phyloP scores from a whole-genome alignment of 345 rosid species.

The Brassica carinata region DNA sequence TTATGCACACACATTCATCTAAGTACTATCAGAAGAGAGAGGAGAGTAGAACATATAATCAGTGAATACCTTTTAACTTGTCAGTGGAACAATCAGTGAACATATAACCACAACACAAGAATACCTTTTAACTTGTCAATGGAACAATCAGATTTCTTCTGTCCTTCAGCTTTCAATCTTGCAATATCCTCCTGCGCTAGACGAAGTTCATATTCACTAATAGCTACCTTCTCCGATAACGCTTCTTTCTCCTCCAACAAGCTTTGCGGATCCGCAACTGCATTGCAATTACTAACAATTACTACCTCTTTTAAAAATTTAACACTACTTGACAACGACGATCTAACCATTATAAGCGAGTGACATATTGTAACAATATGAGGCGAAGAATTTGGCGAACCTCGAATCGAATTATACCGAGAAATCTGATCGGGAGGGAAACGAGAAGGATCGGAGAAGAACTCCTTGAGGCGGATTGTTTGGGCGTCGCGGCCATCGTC shows the following conservation, averaged over 20 bases:
- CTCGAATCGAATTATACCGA: conserved; percentile 78
- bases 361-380: too few species aligned
- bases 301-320: too few species aligned
- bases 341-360: too few species aligned
- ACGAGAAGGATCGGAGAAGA: conserved; percentile 82
- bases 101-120: too few species aligned
- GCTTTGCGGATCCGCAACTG: conserved; percentile 94
- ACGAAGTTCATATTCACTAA: conserved; percentile 85
- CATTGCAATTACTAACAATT: conserved; percentile 41
- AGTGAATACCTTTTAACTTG: too few species aligned
- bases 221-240: conserved; percentile 72
- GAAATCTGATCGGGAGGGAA: conserved; percentile 96
- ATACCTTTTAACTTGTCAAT: conserved; percentile 55
- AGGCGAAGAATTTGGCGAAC: conserved; percentile 39
- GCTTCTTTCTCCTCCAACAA: conserved; percentile 89
- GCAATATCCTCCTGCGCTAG: conserved; percentile 86
- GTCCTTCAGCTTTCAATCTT: conserved; percentile 70
- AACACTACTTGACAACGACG: too few species aligned
- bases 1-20: too few species aligned
- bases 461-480: conserved; percentile 88
- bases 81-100: too few species aligned
- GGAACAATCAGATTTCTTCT: conserved; percentile 56
- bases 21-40: too few species aligned
- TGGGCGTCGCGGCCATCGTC: conserved; percentile 94
- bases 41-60: too few species aligned